Conservation (phyloP, 2,329 filamentous ascomycete genomes). For the Xylariaceae sp. region DNA sequence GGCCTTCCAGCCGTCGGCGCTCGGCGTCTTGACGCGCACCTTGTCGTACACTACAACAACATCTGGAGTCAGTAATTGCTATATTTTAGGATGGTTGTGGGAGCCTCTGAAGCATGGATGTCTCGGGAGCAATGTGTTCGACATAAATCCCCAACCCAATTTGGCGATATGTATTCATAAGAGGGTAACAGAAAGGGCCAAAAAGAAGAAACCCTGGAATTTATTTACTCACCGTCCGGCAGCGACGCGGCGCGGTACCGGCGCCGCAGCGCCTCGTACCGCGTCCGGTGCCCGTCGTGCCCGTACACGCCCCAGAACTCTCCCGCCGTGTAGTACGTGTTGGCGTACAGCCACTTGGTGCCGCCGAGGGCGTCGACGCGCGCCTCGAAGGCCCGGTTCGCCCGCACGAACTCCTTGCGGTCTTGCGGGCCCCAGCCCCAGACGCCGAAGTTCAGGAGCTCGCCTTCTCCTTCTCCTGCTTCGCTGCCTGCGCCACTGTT, state of each 20-base stretch:
- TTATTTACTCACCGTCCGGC: too few relatives aligned
- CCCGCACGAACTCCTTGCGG: conserved; percentile 61
- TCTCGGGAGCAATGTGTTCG: too few relatives aligned
- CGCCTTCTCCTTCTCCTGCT: conserved; percentile 13
- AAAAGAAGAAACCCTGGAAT: too few relatives aligned
- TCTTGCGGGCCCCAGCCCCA: conserved; percentile 75
- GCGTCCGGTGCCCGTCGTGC: conserved; percentile 48
- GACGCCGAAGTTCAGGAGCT: conserved; percentile 67
- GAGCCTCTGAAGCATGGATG: too few relatives aligned
- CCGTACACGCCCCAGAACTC: conserved; percentile 71
- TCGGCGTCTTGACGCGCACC: conserved; percentile 57
- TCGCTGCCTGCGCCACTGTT: conserved; percentile 24
- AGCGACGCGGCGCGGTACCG: conserved; percentile 66
- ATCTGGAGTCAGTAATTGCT: too few relatives aligned
- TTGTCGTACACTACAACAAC: conserved; percentile 77
- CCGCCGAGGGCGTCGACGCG: conserved; percentile 72
- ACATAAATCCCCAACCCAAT: too few relatives aligned
- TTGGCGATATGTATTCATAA: too few relatives aligned
- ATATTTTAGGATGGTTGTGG: too few relatives aligned
- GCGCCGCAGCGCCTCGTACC: conserved; percentile 63
- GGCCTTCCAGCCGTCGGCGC: conserved; percentile 46
- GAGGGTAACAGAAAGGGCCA: too few relatives aligned
- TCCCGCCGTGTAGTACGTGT: conserved; percentile 77
- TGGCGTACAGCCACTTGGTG: conserved; percentile 86
- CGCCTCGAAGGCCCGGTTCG: conserved; percentile 72